Evolutionary conservation across 306 rosid species (phyloP), one percentile per base, ranked within the genome.

Genomic region (Gillenia trifoliata): DNA sequence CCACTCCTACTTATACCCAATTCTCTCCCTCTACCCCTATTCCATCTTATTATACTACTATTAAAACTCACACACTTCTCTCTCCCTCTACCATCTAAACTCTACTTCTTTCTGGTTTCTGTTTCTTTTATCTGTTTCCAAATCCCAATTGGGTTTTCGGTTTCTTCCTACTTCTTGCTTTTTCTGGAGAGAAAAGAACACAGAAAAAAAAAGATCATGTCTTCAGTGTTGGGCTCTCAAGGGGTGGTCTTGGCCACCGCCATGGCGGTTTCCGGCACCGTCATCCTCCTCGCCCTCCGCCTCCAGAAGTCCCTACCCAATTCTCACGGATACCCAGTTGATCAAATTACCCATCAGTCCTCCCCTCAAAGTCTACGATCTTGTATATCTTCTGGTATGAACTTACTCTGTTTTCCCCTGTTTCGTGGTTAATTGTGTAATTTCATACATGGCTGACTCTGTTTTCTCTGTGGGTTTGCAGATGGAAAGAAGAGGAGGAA

Each of bases 191-290:
- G 29, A 64, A 31, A 65, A 0, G 47, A 50, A 74, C 5, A 33
- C 0, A 16, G 52, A 31, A 38, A 8, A n/a, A 36, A 13, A 13
- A 56, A 55, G 25, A 28, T 11, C 72, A 89, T 91, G 97, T 85
- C 89, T 69, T 78, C 98, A 10, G 82, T 85, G 65, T 70, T 87
- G 5, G 83, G 85, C 70, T 82, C 92, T 15, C 99, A 92, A 68
- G 99, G 96, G 1, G 90, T 90, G 73, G 99, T 85, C 33, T 71
- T 94, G 16, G 99, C 99, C 43, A 94, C 99, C 0, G 99, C 97
- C 91, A 92, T 94, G 97, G 99, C 98, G 0, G 92, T 94, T 78
- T 94, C 99, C 68, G 98, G 97, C 85, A 94, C 99, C 0, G 93
- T 90, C 9, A 85, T 94, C 78, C 92, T 94, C 71, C 92, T 94